Evolutionary conservation across 1,284 basidiomycete genomes (phyloP), one percentile per base, ranked within the genome.

Genomic region (Chiua sp.): DNA sequence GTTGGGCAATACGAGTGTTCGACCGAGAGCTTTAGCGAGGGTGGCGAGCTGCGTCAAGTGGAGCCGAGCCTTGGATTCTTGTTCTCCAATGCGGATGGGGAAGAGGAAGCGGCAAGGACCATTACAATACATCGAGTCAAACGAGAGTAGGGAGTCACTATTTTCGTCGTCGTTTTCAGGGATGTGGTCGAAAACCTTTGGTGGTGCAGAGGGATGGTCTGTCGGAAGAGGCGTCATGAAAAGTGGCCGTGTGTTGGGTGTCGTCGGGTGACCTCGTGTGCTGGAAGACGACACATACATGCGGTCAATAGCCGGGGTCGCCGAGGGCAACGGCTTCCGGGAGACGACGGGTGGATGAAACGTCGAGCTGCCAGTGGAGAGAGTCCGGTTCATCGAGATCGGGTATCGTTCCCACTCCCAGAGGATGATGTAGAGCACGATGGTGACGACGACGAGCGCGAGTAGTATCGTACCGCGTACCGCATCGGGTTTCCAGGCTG

Each of bases 1-100:
- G 53, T 82, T 82, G 7, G 84, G 84, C 3, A 86, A 73, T 12
- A 86, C 80, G 23, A 86, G 73, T 5, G 80, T 84, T 3, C 83
- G 78, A 59, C 80, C 77, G 28, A 86, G 75, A 18, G 59, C 63
- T 46, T 66, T 65, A 0, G 83, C 79, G 10, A 86, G 77, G 15
- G 69, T 65, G 4, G 77, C 57, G 56, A 86, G 72, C 60, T 84
- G 80, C 16, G 72, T 59, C 12, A 86, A 68, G 65, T 85, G 83
- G 3, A 78, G 66, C 16, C 80, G 78, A 3, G 81, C 79, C 62
- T 82, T 81, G 51, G 82, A 80, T 63, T 83, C 81, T 59, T 81
- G 81, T 68, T 82, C 82, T 18, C 76, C 73, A 37, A 85, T 74
- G 8, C 77, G 77, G 16, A 80, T 67, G 0, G 82, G 80, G 33